Evolutionary conservation across 2,329 filamentous ascomycete genomes (phyloP), one percentile per base, ranked within the genome.

Genomic region (Calonectria pseudoturangicola): DNA sequence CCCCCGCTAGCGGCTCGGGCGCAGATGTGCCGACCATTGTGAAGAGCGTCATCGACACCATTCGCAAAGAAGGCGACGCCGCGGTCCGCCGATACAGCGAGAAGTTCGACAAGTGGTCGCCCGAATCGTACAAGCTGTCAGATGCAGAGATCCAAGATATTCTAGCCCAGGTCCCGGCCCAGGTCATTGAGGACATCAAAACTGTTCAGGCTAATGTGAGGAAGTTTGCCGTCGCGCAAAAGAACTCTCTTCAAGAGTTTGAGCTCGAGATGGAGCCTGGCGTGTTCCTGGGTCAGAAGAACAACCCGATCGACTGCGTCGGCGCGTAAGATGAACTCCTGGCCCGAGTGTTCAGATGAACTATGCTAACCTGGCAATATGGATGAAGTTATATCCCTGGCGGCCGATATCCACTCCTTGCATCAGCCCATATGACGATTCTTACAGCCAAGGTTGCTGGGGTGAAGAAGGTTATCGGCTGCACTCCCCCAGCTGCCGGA

Each of bases 61-160:
- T 90, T 71, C 83, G 86, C 0, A 68, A 71, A 4, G 83, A 87
- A 27, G 88, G 88, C 4, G 88, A 90, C 70, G 73, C 76, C 1
- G 88, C 88, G 0, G 87, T 90, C 4, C 82, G 87, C 2, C 77
- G 75, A 1, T 90, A 89, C 77, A 88, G 86, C 1, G 84, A 88
- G 66, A 87, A 88, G 73, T 90, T 90, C 70, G 88, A 90, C 78
- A 86, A 87, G 70, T 90, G 89, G 88, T 84, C 83, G 1, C 88
- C 88, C 0, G 43, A 77, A 0, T 85, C 83, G 1, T 90, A 89
- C 82, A 87, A 85, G 72, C 84, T 90, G 4, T 88, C 87, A 0
- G 68, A 79, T 2, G 75, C 75, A 1, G 82, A 89, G 21, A 89
- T 89, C 47, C 79, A 87, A 13, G 79, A 84, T 1, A 82, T 84